These are phyloP conservation scores for Gentiana macrophylla DNA, from an alignment of 257 asterid genomes.

Conservation along the genomic window DNA sequence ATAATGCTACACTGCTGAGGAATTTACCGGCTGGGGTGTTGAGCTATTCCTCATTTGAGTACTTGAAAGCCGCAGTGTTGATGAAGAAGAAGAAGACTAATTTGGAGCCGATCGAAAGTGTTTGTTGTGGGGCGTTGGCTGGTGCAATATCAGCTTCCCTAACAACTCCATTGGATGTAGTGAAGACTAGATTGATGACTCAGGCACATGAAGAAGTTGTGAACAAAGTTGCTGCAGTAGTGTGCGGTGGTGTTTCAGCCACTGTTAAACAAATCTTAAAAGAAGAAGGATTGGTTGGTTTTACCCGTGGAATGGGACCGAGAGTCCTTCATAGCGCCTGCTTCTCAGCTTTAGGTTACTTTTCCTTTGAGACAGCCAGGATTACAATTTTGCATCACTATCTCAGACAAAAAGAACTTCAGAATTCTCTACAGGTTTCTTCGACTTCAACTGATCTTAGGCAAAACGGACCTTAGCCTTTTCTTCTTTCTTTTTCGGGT, in stretches of 20 bases:
- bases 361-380: conserved; percentile 56
- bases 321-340: conserved; percentile 68
- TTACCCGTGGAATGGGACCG: conserved; percentile 94
- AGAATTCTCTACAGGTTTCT: conserved; percentile 6
- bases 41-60: conserved; percentile 35
- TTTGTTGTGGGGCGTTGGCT: conserved; percentile 88
- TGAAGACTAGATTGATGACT: conserved; percentile 94
- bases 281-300: conserved; percentile 96
- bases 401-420: conserved; percentile 47
- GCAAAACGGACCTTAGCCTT: no score
- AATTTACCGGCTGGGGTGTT: conserved; percentile 93
- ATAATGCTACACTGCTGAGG: conserved; percentile 85
- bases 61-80: no score
- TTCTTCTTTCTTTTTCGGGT: no score
- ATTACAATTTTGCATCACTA: conserved; percentile 65
- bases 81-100: conserved; percentile 11
- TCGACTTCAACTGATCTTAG: not conserved
- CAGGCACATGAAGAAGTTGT: conserved; percentile 60
- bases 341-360: no score
- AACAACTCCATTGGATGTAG: conserved; percentile 96
- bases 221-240: conserved; percentile 26
- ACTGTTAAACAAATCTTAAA: conserved; percentile 66
- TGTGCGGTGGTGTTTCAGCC: conserved; percentile 37
- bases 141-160: conserved; percentile 91
- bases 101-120: conserved; percentile 86